phyloP scores from a whole-genome alignment of 257 asterid genomes.

The Gentiana macrophylla region DNA sequence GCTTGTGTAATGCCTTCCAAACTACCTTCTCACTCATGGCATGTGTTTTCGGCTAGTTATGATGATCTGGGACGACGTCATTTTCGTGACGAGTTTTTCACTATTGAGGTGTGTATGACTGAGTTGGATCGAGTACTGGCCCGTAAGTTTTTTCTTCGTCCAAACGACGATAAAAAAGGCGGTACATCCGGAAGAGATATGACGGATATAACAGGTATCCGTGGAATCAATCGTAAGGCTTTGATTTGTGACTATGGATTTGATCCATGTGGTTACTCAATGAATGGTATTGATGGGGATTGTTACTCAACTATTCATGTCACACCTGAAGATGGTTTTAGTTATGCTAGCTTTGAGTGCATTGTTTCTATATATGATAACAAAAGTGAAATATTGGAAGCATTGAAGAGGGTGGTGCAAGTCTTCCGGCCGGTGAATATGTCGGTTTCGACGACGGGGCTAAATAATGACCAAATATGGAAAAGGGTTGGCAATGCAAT shows the following conservation, averaged over 20 bases:
- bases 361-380: conserved; percentile 48
- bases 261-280: conserved; percentile 92
- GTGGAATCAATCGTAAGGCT: conserved; percentile 39
- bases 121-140: conserved; percentile 63
- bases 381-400: conserved; percentile 24
- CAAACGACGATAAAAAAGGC: conserved; percentile 41
- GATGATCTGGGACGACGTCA: conserved; percentile 16
- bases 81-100: conserved; percentile 22
- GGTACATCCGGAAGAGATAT: conserved; percentile 73
- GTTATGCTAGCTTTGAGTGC: conserved; percentile 89
- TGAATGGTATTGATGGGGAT: conserved; percentile 68
- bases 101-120: conserved; percentile 89
- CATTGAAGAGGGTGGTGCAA: conserved; percentile 45
- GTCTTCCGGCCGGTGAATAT: conserved; percentile 62
- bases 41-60: conserved; percentile 60
- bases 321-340: conserved; percentile 93
- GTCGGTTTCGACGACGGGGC: conserved; percentile 58
- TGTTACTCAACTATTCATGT: conserved; percentile 94
- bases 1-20: conserved; percentile 56
- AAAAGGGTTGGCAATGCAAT: conserved; percentile 45
- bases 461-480: conserved; percentile 38
- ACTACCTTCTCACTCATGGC: conserved; percentile 67
- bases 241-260: conserved; percentile 77
- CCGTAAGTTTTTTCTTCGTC: conserved; percentile 48
- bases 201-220: conserved; percentile 63